Conservation (phyloP, 345 rosid species). For the Citrus cavaleriei region DNA sequence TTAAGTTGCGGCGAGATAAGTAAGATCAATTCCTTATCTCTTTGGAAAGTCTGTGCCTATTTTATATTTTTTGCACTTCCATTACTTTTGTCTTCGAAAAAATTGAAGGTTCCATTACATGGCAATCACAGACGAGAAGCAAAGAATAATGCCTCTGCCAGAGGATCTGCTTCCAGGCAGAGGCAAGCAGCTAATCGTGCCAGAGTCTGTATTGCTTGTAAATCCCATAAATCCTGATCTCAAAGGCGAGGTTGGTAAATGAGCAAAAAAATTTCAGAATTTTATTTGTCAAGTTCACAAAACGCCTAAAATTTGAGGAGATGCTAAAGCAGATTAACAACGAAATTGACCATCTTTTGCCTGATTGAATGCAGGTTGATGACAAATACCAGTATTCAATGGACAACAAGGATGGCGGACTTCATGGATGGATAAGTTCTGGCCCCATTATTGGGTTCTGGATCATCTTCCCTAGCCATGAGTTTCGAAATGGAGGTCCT, state of each 20-base stretch:
- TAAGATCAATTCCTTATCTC: not conserved
- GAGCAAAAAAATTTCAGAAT: not conserved
- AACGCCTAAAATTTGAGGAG: not conserved
- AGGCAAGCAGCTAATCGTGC: slow-evolving; percentile 29
- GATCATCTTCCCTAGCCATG: slow-evolving; percentile 33
- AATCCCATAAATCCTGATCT: slow-evolving; percentile 38
- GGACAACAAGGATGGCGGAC: slow-evolving; percentile 36
- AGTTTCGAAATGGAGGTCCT: slow-evolving; percentile 39
- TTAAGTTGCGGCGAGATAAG: slow-evolving; percentile 30
- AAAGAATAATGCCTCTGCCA: slow-evolving; percentile 41
- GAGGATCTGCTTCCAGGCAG: slow-evolving; percentile 31
- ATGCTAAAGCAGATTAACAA: not conserved
- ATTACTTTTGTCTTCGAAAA: not conserved
- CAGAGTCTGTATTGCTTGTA: slow-evolving; percentile 34
- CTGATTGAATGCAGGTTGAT: slow-evolving; percentile 33
- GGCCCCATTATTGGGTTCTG: slow-evolving; percentile 38
- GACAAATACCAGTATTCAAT: slow-evolving; percentile 43
- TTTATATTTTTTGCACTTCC: not conserved
- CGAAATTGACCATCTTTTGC: not conserved
- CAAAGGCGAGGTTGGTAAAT: slow-evolving; percentile 30
- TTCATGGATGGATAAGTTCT: slow-evolving; percentile 44
- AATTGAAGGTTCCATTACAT: slow-evolving; percentile 38
- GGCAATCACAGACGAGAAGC: slow-evolving; percentile 40
- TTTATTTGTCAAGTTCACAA: not conserved
- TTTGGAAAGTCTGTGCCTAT: not conserved